Conservation (phyloP, 1,284 basidiomycete species). For the Trametes polyzona region DNA sequence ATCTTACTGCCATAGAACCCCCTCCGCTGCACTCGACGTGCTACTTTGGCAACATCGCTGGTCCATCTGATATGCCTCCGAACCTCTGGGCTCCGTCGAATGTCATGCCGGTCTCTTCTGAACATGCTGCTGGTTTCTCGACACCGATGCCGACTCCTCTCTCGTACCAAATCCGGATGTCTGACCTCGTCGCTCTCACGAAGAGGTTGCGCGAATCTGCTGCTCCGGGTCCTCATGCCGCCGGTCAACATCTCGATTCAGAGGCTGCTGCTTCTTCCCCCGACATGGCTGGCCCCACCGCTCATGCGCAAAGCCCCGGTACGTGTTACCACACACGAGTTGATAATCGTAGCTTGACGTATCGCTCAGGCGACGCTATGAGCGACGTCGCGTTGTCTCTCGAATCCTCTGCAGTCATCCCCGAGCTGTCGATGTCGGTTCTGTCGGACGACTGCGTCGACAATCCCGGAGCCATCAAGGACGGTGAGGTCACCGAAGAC, state of each 20-base stretch:
- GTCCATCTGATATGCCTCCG: background rate
- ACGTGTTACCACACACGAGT: background rate
- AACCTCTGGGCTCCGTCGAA: conserved; percentile 3
- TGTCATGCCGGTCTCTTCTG: background rate
- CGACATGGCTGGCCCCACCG: too few species aligned
- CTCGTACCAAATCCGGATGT: conserved; percentile 22
- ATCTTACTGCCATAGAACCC: background rate
- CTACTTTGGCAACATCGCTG: background rate
- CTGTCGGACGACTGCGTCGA: background rate
- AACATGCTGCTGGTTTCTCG: background rate
- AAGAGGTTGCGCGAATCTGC: conserved; percentile 8
- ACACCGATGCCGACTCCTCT: conserved; percentile 14
- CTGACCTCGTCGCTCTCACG: conserved; percentile 23
- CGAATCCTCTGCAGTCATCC: too few species aligned
- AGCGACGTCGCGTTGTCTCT: too few species aligned
- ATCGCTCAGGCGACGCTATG: too few species aligned
- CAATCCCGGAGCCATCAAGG: background rate
- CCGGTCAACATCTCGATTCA: too few species aligned
- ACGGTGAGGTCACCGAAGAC: conserved; percentile 11
- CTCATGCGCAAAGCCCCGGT: background rate
- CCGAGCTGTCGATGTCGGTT: too few species aligned
- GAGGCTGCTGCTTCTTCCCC: too few species aligned
- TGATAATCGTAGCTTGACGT: background rate
- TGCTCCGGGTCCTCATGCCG: too few species aligned
- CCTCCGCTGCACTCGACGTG: background rate